A percentile compares a stretch with the other conserved stretches of the same genome.
Conservation (phyloP, 208 protist species). For the Trypanosoma cruzi region DNA sequence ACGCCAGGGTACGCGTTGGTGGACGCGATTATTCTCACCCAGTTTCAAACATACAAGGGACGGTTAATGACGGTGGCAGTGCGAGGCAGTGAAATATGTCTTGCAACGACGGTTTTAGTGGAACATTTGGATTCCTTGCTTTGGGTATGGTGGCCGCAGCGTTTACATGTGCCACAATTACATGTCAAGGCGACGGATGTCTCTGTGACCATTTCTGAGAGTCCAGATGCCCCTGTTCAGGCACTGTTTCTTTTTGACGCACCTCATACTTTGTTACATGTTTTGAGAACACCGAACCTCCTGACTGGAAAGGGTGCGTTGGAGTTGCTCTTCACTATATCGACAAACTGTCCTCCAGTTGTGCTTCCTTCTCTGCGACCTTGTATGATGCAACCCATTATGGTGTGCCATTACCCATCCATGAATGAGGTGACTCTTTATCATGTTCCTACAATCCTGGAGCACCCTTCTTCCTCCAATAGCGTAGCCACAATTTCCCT, state of each 20-base stretch:
- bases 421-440: conserved; percentile 62
- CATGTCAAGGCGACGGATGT: conserved; percentile 45
- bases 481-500: conserved; percentile 25
- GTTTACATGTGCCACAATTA: conserved; percentile 45
- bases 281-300: conserved; percentile 59
- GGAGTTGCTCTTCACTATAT: conserved; percentile 54
- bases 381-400: conserved; percentile 52
- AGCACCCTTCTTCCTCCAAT: conserved; percentile 15
- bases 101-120: conserved; percentile 23
- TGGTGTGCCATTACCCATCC: conserved; percentile 65
- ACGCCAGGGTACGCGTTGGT: conserved; percentile 21
- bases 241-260: conserved; percentile 73
- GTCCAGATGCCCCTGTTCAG: conserved; percentile 25
- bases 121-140: conserved; percentile 42
- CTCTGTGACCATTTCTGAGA: conserved; percentile 51
- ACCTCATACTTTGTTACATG: conserved; percentile 29
- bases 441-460: conserved; percentile 38
- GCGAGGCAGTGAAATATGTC: conserved; percentile 22
- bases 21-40: conserved; percentile 25
- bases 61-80: conserved; percentile 22
- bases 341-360: conserved; percentile 42
- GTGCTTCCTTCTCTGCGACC: conserved; percentile 61
- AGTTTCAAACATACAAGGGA: conserved; percentile 29
- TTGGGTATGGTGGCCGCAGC: conserved; percentile 77
- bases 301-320: conserved; percentile 36